phyloP scores from a whole-genome alignment of 495 filamentous ascomycete genomes.

The Eremomyces bilateralis region DNA sequence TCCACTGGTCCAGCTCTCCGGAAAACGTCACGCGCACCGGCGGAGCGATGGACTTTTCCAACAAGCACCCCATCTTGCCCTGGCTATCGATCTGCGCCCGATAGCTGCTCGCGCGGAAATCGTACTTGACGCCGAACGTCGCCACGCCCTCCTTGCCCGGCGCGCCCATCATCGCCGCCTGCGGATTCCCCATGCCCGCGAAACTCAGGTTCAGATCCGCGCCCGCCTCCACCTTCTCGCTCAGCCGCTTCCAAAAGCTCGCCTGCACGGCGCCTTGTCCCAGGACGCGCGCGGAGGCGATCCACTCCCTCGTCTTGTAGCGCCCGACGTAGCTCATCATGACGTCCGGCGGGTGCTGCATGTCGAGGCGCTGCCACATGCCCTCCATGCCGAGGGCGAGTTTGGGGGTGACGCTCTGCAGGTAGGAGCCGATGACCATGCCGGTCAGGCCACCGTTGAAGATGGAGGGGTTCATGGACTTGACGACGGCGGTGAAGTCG shows the following conservation, averaged over 20 bases:
- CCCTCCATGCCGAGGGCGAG: constrained; percentile 79
- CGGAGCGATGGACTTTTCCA: constrained; percentile 88
- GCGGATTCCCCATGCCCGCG: constrained; percentile 34
- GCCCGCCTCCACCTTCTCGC: constrained; percentile 91
- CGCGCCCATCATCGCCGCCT: constrained; percentile 24
- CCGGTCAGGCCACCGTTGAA: constrained; percentile 84
- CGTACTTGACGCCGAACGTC: constrained; percentile 89
- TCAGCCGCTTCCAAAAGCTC: constrained; percentile 86
- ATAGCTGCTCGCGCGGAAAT: constrained; percentile 87
- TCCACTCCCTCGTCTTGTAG: constrained; percentile 80
- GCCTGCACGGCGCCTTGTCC: constrained; percentile 65
- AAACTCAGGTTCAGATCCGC: constrained; percentile 84
- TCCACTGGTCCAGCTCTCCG: constrained; percentile 89
- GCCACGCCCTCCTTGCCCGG: constrained; percentile 68
- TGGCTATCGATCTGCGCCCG: constrained; percentile 87
- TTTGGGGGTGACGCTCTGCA: constrained; percentile 76
- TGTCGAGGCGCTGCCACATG: constrained; percentile 70
- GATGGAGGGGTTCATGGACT: constrained; percentile 79
- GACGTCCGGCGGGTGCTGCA: constrained; percentile 62
- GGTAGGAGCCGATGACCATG: constrained; percentile 83
- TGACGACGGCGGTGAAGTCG: constrained; percentile 81
- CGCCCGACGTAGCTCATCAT: constrained; percentile 68
- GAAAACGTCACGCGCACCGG: constrained; percentile 83
- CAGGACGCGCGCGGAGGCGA: constrained; percentile 69
- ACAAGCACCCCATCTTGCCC: constrained; percentile 74